A percentile compares a stretch with the other conserved stretches of the same genome.
Evolutionary conservation across 1,139 yeast species (phyloP).

Genomic region (Hyphopichia khmerensis): DNA sequence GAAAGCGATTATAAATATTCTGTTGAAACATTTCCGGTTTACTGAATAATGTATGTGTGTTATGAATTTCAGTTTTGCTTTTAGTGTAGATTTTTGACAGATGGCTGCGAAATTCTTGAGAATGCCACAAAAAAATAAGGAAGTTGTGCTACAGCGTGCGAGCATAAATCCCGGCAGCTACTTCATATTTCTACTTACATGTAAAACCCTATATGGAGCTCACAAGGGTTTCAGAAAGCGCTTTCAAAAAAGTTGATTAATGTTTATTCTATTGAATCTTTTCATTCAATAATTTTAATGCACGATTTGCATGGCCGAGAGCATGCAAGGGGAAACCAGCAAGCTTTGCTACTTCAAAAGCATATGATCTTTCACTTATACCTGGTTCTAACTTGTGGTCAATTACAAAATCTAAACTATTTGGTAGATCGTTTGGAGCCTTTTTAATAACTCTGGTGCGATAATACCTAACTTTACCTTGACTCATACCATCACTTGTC

Average conservation of each 20-base stretch:
- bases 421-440: slow-evolving; percentile 11
- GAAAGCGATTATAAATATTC: slow-evolving; percentile 5
- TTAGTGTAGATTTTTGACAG: too few species aligned
- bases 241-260: too few species aligned
- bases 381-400: slow-evolving; percentile 71
- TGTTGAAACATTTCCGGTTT: slow-evolving; percentile 4
- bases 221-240: too few species aligned
- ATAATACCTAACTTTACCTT: slow-evolving; percentile 41
- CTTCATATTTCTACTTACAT: too few species aligned
- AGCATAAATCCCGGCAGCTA: too few species aligned
- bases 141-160: too few species aligned
- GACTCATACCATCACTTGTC: slow-evolving; percentile 23
- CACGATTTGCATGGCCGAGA: slow-evolving; percentile 47
- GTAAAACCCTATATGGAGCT: too few species aligned
- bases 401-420: slow-evolving; percentile 34
- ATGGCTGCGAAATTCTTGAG: neutral
- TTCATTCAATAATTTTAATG: slow-evolving; percentile 20
- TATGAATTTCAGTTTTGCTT: too few species aligned
- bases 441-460: slow-evolving; percentile 44
- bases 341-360: slow-evolving; percentile 75
- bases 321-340: slow-evolving; percentile 82
- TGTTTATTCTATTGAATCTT: neutral
- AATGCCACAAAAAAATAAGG: too few species aligned
- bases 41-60: neutral
- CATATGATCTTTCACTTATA: slow-evolving; percentile 74